Evolutionary conservation across 148 eudicot species (phyloP), one percentile per base, ranked within the genome.

Genomic region (Camellia japonica): DNA sequence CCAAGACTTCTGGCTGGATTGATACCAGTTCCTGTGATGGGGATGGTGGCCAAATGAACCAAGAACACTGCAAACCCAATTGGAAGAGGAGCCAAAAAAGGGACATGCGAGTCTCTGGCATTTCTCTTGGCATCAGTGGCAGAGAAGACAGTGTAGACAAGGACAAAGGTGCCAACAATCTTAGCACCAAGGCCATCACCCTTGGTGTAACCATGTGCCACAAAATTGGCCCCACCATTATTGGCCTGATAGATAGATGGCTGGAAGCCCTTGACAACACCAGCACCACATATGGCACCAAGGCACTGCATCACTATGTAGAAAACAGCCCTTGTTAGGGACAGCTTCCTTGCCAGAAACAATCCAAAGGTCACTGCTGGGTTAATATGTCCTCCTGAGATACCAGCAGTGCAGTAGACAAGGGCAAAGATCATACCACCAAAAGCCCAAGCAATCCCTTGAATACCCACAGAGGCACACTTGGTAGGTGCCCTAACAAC

Each of bases 361-460:
- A 30, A 30, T 30, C 38, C 38, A 30, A 30, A 30, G 38, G 38
- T 30, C 38, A 30, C 38, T 30, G 38, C 38, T 30, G 38, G 38
- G 38, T 30, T 30, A 30, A 30, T 30, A 30, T 30, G 38, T 30
- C 38, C 38, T 30, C 97, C 97, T 83, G 98, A 93, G 81, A 93
- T 92, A 68, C 98, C 98, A 81, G 98, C 98, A 74, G 96, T 93
- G 80, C 96, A 93, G 85, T 93, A 93, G 64, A 93, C 98, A 81
- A 93, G 96, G 56, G 94, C 96, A 87, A 93, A 93, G 83, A 93
- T 93, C 96, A 93, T 92, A 67, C 96, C 96, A 78, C 98, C 98
- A 90, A 93, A 93, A 52, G 96, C 93, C 96, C 98, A 93, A 89
- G 98, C 98, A 88, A 93, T 88, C 3, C 98, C 98, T 76, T 93